phyloP scores from a whole-genome alignment of 805 yeast species.

The Jamesozyma spencerorum region DNA sequence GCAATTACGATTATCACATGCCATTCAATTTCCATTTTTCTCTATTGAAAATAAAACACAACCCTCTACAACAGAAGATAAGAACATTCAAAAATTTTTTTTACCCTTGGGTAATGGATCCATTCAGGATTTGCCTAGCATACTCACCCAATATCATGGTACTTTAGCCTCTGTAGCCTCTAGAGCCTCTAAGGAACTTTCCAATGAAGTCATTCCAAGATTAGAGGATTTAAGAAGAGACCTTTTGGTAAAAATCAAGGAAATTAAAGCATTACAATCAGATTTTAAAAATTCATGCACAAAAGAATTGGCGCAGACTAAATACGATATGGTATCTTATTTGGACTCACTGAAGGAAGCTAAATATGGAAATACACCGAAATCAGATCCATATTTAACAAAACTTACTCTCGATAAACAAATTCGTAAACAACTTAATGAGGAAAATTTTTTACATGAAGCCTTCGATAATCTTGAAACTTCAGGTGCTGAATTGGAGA shows the following conservation, averaged over 20 bases:
- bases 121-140: slow-evolving; percentile 71
- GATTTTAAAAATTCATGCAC: slow-evolving; percentile 75
- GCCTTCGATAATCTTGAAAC: slow-evolving; percentile 80
- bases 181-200: slow-evolving; percentile 50
- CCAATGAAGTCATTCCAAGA: slow-evolving; percentile 52
- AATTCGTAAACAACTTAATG: slow-evolving; percentile 65
- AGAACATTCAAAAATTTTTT: slow-evolving; percentile 39
- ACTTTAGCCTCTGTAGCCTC: slow-evolving; percentile 51
- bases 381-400: slow-evolving; percentile 73
- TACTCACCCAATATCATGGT: slow-evolving; percentile 57
- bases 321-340: slow-evolving; percentile 44
- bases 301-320: slow-evolving; percentile 61
- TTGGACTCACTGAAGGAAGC: slow-evolving; percentile 56
- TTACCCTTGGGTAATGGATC: slow-evolving; percentile 73
- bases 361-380: slow-evolving; percentile 34
- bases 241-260: slow-evolving; percentile 73
- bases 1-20: slow-evolving; percentile 70
- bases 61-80: slow-evolving; percentile 20
- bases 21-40: slow-evolving; percentile 42
- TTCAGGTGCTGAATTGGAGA: slow-evolving; percentile 81
- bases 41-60: slow-evolving; percentile 24
- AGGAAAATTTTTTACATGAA: slow-evolving; percentile 80
- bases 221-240: slow-evolving; percentile 66
- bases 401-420: slow-evolving; percentile 66
- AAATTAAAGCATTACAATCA: slow-evolving; percentile 68